Conservation (phyloP, 257 asterid species). For the Solanum okadae region DNA sequence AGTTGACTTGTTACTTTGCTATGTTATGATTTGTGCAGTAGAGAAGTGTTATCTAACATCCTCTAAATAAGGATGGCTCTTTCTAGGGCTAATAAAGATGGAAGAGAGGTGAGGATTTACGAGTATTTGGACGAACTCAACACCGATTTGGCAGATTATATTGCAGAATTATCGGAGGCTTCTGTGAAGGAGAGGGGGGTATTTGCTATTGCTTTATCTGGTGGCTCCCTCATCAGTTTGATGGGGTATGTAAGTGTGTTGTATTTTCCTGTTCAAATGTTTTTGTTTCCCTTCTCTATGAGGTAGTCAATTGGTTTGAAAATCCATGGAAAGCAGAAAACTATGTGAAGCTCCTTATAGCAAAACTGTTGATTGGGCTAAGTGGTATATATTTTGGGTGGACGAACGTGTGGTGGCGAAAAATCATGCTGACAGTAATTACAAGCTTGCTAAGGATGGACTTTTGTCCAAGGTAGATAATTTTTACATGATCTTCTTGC, state of each 20-base stretch:
- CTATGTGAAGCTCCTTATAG: constrained; percentile 79
- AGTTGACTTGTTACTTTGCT: neutral
- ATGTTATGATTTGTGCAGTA: constrained; percentile 8
- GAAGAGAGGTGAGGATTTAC: constrained; percentile 54
- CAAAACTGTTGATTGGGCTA: constrained; percentile 95
- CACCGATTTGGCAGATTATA: constrained; percentile 77
- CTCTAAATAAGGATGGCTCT: constrained; percentile 56
- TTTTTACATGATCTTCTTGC: neutral
- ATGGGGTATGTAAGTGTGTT: constrained; percentile 42
- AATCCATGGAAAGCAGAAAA: constrained; percentile 45
- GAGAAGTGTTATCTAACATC: constrained; percentile 7
- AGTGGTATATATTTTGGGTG: constrained; percentile 84
- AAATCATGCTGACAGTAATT: constrained; percentile 84
- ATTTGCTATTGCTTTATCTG: constrained; percentile 81
- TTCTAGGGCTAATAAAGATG: constrained; percentile 37
- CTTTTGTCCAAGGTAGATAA: constrained; percentile 72
- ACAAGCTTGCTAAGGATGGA: constrained; percentile 74
- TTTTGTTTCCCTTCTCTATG: neutral
- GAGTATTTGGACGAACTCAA: constrained; percentile 61
- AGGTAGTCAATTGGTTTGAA: neutral
- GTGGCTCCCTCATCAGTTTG: constrained; percentile 79
- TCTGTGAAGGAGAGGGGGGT: constrained; percentile 84
- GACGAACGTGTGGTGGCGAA: constrained; percentile 93
- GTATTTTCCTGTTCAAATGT: neutral
- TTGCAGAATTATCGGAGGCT: constrained; percentile 76